Evolutionary conservation across 2,329 filamentous ascomycete species (phyloP), one percentile per base, ranked within the genome.

Genomic region (Ophiosphaerella herpotricha): DNA sequence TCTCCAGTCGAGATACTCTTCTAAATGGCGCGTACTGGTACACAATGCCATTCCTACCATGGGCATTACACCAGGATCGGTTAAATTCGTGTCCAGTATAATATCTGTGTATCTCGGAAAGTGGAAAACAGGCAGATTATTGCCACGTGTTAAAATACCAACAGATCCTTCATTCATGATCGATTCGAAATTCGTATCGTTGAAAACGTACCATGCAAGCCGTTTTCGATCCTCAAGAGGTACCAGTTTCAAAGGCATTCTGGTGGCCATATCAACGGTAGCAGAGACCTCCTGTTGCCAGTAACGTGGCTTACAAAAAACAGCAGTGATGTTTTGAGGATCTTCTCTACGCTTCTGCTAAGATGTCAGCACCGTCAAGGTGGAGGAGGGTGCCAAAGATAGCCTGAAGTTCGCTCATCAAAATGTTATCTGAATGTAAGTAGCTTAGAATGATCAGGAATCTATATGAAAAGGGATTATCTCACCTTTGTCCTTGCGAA

Each of bases 211-310:
- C 0, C 39, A 23, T 1, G 64, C 44, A 0, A 77, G 39, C 2
- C 56, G 38, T 1, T 34, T 3, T 43, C 67, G 73, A 1, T 61
- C 52, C 0, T 60, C 65, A 1, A 61, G 31, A 0, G 65, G 62
- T 4, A 57, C 47, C 5, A 63, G 52, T 0, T 39, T 41, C 0
- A 46, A 4, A 0, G 61, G 61, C 1, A 1, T n/a, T 18, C 29
- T 46, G 0, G 49, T 58, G 0, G 8, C 0, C 1, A 29, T 29
- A 9, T 67, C 57, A 1, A 84, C 68, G 0, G 71, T 78, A 0
- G 78, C 76, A 0, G 65, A 60, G 0, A 81, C 78, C 0, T 67
- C 11, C 34, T 82, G 78, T n/a, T 73, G 67, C 41, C 74, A 77
- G 47, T 84, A 85, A 0, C 31, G 55, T 0, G 66, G 56, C 7